Percentiles rank a stretch among this genome's conserved stretches.
These are phyloP conservation scores for Mycena filopes DNA, from an alignment of 768 basidiomycete genomes.

Conservation along the genomic window DNA sequence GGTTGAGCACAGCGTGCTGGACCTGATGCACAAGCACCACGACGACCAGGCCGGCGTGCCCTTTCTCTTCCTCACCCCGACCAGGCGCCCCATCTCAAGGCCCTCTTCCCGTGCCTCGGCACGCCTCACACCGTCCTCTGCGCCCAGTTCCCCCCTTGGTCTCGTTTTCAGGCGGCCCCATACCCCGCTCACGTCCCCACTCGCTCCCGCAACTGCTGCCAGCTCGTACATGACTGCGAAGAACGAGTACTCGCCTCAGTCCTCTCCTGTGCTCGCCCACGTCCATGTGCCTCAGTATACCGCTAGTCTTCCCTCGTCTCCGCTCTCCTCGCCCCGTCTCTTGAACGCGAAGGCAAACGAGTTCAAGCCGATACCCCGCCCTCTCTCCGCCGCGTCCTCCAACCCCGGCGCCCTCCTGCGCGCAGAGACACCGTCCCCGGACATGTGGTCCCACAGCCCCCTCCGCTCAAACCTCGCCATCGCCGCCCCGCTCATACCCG, in stretches of 20 bases:
- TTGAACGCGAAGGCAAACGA: conserved; percentile 92
- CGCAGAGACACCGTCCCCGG: conserved; percentile 88
- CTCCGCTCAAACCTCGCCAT: conserved; percentile 89
- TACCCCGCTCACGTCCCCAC: conserved; percentile 81
- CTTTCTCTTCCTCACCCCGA: conserved; percentile 85
- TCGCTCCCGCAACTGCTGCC: conserved; percentile 63
- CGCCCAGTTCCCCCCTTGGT: conserved; percentile 81
- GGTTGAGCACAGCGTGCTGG: conserved; percentile 90
- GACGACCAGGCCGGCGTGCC: conserved; percentile 88
- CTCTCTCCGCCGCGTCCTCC: conserved; percentile 78
- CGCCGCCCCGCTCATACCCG: conserved; percentile 88
- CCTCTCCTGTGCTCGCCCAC: conserved; percentile 73
- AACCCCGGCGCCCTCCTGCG: conserved; percentile 68
- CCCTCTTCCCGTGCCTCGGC: conserved; percentile 84
- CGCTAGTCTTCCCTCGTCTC: conserved; percentile 86
- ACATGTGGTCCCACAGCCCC: conserved; percentile 86
- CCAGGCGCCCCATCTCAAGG: conserved; percentile 80
- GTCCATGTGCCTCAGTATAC: conserved; percentile 73
- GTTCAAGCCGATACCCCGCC: conserved; percentile 86
- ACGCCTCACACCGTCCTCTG: conserved; percentile 75
- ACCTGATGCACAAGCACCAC: conserved; percentile 95
- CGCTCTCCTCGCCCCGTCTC: conserved; percentile 84
- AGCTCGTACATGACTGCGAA: conserved; percentile 66
- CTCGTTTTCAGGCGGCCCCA: conserved; percentile 82
- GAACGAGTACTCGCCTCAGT: conserved; percentile 69